phyloP scores from a whole-genome alignment of 2,329 filamentous ascomycete species.

The Teratosphaeria nubilosa region DNA sequence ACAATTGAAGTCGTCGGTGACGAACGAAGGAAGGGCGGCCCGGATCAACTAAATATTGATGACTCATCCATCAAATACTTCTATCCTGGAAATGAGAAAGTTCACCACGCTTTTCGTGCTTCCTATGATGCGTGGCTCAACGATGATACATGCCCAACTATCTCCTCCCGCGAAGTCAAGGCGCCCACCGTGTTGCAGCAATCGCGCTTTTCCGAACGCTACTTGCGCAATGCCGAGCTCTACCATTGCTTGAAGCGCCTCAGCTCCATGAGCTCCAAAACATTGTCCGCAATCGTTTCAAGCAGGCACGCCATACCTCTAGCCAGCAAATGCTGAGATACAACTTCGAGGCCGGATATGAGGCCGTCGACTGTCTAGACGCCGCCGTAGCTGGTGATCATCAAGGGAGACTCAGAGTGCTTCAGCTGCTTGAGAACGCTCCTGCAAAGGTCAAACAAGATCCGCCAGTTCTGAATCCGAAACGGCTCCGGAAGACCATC shows the following conservation, averaged over 20 bases:
- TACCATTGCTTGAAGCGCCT: constrained; percentile 4
- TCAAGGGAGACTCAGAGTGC: constrained; percentile 18
- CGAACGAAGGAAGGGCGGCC: no score
- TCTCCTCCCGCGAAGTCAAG: constrained; percentile 37
- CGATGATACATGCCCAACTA: constrained; percentile 16
- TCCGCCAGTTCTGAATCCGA: constrained; percentile 1
- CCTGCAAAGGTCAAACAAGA: constrained; percentile 15
- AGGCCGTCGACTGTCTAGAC: constrained; percentile 38
- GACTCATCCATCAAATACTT: not conserved
- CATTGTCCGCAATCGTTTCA: constrained; percentile 54
- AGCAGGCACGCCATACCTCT: constrained; percentile 46
- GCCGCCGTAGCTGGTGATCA: constrained; percentile 26
- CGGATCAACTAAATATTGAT: not conserved
- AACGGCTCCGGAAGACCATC: not conserved
- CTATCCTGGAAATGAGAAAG: not conserved
- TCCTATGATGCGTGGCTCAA: not conserved
- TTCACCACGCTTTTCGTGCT: not conserved
- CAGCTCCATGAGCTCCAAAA: constrained; percentile 41
- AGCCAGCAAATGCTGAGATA: constrained; percentile 52
- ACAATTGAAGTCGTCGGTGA: no score
- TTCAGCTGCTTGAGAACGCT: constrained; percentile 16
- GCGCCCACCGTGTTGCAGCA: constrained; percentile 46
- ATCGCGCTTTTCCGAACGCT: constrained; percentile 65
- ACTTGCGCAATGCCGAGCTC: constrained; percentile 42
- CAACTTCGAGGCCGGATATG: constrained; percentile 59